A percentile compares a stretch with the other conserved stretches of the same genome.
Evolutionary conservation across 257 asterid species (phyloP).

Genomic region (Solanum stenotomum): DNA sequence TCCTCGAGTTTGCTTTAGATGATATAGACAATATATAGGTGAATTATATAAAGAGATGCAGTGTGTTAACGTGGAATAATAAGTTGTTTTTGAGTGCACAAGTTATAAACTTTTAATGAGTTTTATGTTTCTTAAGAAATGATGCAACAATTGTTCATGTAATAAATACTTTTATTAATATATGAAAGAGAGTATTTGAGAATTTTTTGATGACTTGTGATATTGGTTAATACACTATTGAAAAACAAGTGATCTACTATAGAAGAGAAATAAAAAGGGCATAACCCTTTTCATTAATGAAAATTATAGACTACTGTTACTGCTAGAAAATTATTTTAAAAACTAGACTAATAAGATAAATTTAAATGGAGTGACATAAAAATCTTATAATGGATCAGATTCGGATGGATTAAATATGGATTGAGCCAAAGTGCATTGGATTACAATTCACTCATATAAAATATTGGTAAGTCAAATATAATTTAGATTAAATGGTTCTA

Average conservation of each 20-base stretch:
- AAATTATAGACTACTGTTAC: neutral
- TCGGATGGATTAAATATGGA: too few species aligned
- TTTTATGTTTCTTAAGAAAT: neutral
- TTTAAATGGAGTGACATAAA: too few species aligned
- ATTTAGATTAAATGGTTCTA: too few species aligned
- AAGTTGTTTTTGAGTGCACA: neutral
- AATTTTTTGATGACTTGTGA: too few species aligned
- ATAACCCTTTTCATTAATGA: neutral
- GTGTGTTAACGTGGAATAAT: neutral
- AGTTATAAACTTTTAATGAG: neutral
- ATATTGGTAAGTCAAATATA: too few species aligned
- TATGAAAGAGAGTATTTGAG: neutral
- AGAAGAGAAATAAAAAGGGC: neutral
- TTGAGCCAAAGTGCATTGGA: too few species aligned
- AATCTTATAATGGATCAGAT: too few species aligned
- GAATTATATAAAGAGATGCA: neutral
- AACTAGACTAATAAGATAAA: too few species aligned
- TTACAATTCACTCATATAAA: too few species aligned
- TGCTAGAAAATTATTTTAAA: neutral
- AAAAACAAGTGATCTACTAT: neutral
- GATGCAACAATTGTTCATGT: neutral
- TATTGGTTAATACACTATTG: too few species aligned
- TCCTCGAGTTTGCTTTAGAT: constrained; percentile 26
- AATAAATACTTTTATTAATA: neutral
- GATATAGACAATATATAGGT: neutral